Evolutionary conservation across 768 basidiomycete species (phyloP).

Genomic region (Boletus huronensis): DNA sequence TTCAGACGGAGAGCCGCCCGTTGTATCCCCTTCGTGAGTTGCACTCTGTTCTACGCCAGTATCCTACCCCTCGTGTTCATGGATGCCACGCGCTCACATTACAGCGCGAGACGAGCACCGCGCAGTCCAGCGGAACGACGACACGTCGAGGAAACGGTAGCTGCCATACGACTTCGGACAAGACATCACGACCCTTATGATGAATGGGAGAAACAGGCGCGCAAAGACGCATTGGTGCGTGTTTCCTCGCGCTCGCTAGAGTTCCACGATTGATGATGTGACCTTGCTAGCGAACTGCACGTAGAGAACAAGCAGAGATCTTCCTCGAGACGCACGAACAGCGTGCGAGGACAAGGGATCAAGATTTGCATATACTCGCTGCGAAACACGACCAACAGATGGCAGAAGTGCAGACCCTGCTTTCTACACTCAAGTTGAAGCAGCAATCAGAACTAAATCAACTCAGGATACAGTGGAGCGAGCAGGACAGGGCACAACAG

Average conservation of each 20-base stretch:
- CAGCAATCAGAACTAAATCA: conserved; percentile 46
- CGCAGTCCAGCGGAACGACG: conserved; percentile 32
- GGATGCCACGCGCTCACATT: background rate
- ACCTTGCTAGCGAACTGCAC: conserved; percentile 36
- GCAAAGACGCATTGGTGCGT: conserved; percentile 45
- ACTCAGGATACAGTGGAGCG: conserved; percentile 45
- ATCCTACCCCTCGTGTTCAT: background rate
- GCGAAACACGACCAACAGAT: conserved; percentile 47
- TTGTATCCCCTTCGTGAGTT: conserved; percentile 34
- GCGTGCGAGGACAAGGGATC: conserved; percentile 4
- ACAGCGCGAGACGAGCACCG: conserved; percentile 21
- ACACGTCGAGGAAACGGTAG: conserved; percentile 43
- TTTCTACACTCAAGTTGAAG: conserved; percentile 42
- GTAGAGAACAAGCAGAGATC: conserved; percentile 27
- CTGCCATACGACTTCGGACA: conserved; percentile 43
- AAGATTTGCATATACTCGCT: conserved; percentile 32
- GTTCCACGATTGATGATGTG: background rate
- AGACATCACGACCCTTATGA: conserved; percentile 46
- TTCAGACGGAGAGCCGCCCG: conserved; percentile 42
- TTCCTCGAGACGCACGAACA: conserved; percentile 20
- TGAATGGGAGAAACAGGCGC: conserved; percentile 48
- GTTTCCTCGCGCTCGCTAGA: background rate
- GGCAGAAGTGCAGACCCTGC: conserved; percentile 45
- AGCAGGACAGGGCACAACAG: conserved; percentile 44
- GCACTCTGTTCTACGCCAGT: background rate